Evolutionary conservation across 1,284 basidiomycete species (phyloP), one percentile per base, ranked within the genome.

Genomic region (Vanrija pseudolonga): DNA sequence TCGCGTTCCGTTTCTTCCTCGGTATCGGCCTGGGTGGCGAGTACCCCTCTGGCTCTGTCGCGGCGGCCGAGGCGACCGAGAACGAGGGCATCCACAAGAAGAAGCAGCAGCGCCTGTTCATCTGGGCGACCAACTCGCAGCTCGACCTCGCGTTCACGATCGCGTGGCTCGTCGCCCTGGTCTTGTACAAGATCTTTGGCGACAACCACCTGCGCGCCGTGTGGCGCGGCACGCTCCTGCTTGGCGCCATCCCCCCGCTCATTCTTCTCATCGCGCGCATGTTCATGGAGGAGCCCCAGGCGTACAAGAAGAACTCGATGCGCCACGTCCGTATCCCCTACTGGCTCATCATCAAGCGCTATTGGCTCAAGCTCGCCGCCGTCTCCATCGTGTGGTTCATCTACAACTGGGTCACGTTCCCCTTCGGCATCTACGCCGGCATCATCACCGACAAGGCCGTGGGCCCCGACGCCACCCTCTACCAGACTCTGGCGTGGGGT

Each of bases 31-130:
- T 69, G 9, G 91, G 91, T 22, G 90, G 90, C 11, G 89, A 94
- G 71, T 94, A 95, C 62, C 91, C 90, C 7, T 88, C 87, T 58
- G 93, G 92, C 7, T 88, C 86, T 4, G 91, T 95, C 18, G 90
- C 90, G 14, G 87, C 87, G 4, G 88, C 88, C 1, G 93, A 96
- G 69, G 89, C 90, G 69, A 90, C 90, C 0, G 92, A 94, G 72
- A 86, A 89, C 47, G 53, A 60, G 4, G 55, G 51, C 12, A 85
- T 95, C 66, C 80, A 76, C 62, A 90, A 88, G 75, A 84, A 84
- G 51, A 82, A 86, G 3, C 91, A 91, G 67, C 87, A 94, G 69
- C 79, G 86, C 49, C 90, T 89, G 82, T 88, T 95, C 65, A 84
- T 88, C n/a, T 41, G 18, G 50, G 57, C 63, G 17, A 47, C 68